Conservation (phyloP, 2,329 filamentous ascomycete species). For the Colletotrichum brevisporum region DNA sequence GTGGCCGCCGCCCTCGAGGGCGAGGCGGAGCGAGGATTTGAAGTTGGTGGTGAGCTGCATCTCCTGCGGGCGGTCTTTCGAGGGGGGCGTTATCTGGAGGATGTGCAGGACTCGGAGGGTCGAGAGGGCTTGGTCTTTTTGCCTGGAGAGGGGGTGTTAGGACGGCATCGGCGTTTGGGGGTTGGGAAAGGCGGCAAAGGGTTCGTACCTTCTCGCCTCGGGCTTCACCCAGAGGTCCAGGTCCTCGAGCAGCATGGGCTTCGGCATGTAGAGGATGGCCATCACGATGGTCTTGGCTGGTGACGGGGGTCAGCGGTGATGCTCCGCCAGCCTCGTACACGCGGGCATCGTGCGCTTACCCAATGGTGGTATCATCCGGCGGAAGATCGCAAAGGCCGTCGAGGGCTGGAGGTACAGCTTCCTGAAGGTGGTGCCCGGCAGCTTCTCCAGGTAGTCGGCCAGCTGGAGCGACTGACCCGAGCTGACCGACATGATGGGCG, state of each 20-base stretch:
- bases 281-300: conserved; percentile 95
- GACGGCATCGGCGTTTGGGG: no score
- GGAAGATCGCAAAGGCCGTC: conserved; percentile 93
- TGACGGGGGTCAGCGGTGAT: conserved; percentile 16
- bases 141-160: conserved; percentile 59
- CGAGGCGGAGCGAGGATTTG: conserved; percentile 84
- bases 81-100: conserved; percentile 74
- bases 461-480: conserved; percentile 68
- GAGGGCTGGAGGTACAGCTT: conserved; percentile 97
- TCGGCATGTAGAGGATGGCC: conserved; percentile 91
- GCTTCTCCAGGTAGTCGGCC: conserved; percentile 93
- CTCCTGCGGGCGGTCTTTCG: conserved; percentile 75
- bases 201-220: conserved; percentile 61
- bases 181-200: no score
- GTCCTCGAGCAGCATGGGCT: conserved; percentile 82
- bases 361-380: conserved; percentile 94
- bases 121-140: conserved; percentile 87
- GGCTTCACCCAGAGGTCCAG: conserved; percentile 90
- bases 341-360: conserved; percentile 64
- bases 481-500: conserved; percentile 60
- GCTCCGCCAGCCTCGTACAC: background rate
- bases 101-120: conserved; percentile 91
- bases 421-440: conserved; percentile 89
- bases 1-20: conserved; percentile 87
- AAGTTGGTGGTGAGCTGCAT: conserved; percentile 88